A percentile compares a stretch with the other conserved stretches of the same genome.
phyloP scores from a whole-genome alignment of 2,329 filamentous ascomycete species.

The Paraphoma chrysanthemicola region DNA sequence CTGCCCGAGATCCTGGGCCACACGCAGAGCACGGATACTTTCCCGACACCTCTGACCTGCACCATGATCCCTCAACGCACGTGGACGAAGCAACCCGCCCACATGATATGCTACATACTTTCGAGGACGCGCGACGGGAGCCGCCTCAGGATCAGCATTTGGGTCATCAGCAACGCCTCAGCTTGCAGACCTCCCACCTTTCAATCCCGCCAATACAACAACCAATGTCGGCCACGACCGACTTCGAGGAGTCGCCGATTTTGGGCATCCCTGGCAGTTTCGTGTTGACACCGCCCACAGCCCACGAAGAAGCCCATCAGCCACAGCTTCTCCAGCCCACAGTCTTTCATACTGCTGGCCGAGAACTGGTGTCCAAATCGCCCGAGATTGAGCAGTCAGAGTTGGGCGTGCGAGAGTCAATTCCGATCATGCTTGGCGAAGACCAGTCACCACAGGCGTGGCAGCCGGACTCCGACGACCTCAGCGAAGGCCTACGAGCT shows the following conservation, averaged over 20 bases:
- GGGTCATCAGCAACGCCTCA: slow-evolving; percentile 28
- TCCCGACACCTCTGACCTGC: slow-evolving; percentile 18
- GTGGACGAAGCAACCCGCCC: background rate
- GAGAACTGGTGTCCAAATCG: slow-evolving; percentile 12
- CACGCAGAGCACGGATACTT: slow-evolving; percentile 36
- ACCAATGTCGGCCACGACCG: slow-evolving; percentile 46
- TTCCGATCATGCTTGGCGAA: slow-evolving; percentile 61
- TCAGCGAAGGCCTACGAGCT: slow-evolving; percentile 18
- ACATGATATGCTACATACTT: slow-evolving; percentile 4
- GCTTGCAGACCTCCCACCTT: slow-evolving; percentile 34
- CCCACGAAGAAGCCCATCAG: slow-evolving; percentile 21
- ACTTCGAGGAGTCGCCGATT: slow-evolving; percentile 68
- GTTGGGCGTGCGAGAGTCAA: slow-evolving; percentile 60
- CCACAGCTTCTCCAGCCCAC: slow-evolving; percentile 37
- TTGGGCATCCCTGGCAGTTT: slow-evolving; percentile 71
- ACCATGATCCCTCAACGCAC: slow-evolving; percentile 6
- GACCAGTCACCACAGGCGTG: slow-evolving; percentile 35
- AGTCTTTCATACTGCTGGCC: slow-evolving; percentile 30
- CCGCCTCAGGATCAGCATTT: slow-evolving; percentile 10
- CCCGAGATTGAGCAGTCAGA: slow-evolving; percentile 50
- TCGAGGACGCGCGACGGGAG: slow-evolving; percentile 12
- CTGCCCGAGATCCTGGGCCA: slow-evolving; percentile 25
- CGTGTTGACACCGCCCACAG: slow-evolving; percentile 47
- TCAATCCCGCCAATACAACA: slow-evolving; percentile 37
- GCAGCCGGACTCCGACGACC: slow-evolving; percentile 11